Evolutionary conservation across 2,329 filamentous ascomycete species (phyloP).

Genomic region (Exophiala dermatitidis): DNA sequence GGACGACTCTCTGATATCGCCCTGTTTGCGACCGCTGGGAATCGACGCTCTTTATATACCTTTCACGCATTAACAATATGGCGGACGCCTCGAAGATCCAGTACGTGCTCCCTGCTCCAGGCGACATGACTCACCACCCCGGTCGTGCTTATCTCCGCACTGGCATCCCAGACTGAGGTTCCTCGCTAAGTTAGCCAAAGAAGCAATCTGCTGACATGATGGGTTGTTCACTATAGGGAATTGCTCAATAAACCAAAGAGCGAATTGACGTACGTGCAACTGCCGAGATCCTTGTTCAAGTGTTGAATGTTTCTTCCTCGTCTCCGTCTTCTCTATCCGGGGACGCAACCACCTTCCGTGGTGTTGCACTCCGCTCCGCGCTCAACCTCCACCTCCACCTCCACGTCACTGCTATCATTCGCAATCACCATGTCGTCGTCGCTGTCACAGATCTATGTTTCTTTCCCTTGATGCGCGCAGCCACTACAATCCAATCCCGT

Average conservation of each 20-base stretch:
- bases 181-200: conserved; percentile 1
- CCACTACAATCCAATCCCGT: not conserved
- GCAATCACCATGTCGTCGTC: not conserved
- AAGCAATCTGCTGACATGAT: conserved; percentile 11
- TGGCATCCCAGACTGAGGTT: not conserved
- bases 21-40: conserved; percentile 12
- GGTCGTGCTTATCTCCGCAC: conserved; percentile 16
- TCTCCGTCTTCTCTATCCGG: conserved; percentile 16
- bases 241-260: conserved; percentile 79
- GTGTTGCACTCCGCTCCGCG: conserved; percentile 25
- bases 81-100: conserved; percentile 62
- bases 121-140: conserved; percentile 22
- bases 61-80: conserved; percentile 40
- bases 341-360: conserved; percentile 17
- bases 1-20: conserved; percentile 7
- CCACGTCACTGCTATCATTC: conserved; percentile 4
- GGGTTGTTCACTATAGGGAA: conserved; percentile 52
- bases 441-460: not conserved
- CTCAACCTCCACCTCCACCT: conserved; percentile 10
- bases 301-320: conserved; percentile 14
- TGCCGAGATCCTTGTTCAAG: conserved; percentile 13
- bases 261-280: conserved; percentile 72
- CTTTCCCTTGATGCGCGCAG: not conserved
- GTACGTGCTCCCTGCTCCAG: conserved; percentile 41
- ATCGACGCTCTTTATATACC: conserved; percentile 23